Evolutionary conservation across 164 flowering plant species (phyloP), one percentile per base, ranked within the genome.

Genomic region (Brasenia schreberi): DNA sequence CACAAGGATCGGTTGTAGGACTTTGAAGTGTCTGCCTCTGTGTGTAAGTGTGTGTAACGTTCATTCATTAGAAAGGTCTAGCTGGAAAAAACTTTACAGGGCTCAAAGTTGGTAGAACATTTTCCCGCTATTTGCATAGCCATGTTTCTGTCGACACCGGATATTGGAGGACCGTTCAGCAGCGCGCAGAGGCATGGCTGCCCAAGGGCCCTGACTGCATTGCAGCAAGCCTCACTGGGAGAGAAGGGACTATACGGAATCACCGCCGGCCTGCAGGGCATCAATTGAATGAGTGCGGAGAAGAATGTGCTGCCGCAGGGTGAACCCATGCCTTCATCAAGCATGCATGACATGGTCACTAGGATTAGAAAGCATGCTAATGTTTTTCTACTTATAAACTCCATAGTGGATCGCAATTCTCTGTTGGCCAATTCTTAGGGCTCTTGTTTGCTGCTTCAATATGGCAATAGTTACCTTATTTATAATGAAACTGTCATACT

Each of bases 211-310:
- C 70, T 79, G 67, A 93, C 70, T 9, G 96, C 85, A 61, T 61
- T 79, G 79, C 96, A 93, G 67, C 97, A 93, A 19, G 86, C 77
- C 11, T 85, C 87, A 66, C 76, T 87, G 5, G 97, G 97, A 2
- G 84, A 91, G 52, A 83, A 70, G 19, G 92, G 85, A 67, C 89
- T 81, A 56, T 82, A 86, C 7, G 96, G 92, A 19, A 87, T 74
- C 0, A 93, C 91, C 6, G 98, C 81, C 44, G 85, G 78, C 75
- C 89, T 74, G 71, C 98, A 93, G n/a, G 98, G 97, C 61, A 86
- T 84, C 64, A 93, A 78, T 80, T 89, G 85, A 53, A 90, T 79
- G 5, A 93, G 82, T 7, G 97, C 77, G 3, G 88, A 74, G 75
- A 90, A 84, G 82, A 90, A 93, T 18, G 97, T 84, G 72, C 77